These are phyloP conservation scores for Boletellus sp. DNA, from an alignment of 1,284 basidiomycete genomes.

Conservation along the genomic window DNA sequence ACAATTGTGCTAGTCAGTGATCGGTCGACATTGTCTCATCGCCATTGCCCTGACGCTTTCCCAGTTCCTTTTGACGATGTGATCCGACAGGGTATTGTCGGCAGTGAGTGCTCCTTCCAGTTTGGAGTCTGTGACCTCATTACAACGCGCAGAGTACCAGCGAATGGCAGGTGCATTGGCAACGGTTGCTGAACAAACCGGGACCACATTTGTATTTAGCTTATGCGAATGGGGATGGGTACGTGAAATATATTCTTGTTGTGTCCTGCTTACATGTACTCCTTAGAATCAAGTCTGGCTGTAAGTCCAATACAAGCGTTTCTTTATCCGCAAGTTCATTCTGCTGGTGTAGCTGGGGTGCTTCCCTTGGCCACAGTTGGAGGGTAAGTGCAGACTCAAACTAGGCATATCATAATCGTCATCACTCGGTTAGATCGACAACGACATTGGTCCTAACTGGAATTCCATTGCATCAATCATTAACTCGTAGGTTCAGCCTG, in stretches of 20 bases:
- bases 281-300: constrained; percentile 55
- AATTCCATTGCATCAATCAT: constrained; percentile 37
- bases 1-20: constrained; percentile 46
- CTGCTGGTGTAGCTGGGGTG: constrained; percentile 16
- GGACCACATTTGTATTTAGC: constrained; percentile 47
- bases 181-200: constrained; percentile 39
- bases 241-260: constrained; percentile 18
- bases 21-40: background rate
- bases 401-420: background rate
- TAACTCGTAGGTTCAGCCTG: constrained; percentile 28
- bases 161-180: constrained; percentile 53
- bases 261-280: constrained; percentile 2
- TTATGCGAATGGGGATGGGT: constrained; percentile 60
- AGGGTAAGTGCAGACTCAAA: constrained; percentile 33
- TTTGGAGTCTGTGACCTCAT: background rate
- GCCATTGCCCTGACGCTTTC: constrained; percentile 7
- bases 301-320: constrained; percentile 39
- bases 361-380: constrained; percentile 47
- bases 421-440: constrained; percentile 14
- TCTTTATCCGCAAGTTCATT: background rate
- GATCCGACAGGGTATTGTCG: constrained; percentile 48
- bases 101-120: constrained; percentile 41
- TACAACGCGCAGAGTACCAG: constrained; percentile 38
- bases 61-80: constrained; percentile 50
- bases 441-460: constrained; percentile 33